Base-by-base conservation (phyloP, 2,329 filamentous ascomycete genomes). In the Aspergillus tamarii region DNA sequence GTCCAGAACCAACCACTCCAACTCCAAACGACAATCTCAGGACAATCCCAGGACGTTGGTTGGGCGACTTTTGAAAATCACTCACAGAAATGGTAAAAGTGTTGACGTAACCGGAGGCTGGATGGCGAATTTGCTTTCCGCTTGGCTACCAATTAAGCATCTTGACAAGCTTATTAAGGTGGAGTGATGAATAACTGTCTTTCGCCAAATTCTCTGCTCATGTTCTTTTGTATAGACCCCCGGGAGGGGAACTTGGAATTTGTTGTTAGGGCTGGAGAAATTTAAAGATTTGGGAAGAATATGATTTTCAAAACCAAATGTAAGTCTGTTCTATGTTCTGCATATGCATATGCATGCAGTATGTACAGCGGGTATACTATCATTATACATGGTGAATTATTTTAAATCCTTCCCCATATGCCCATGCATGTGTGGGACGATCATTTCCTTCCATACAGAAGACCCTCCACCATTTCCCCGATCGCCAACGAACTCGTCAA, bases 401-500 rank as follows among this genome's bases (percentile, higher is more conserved):
- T 7, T 19, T 28, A 36, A 9, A 36, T 21, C n/a, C 19, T n/a
- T 54, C 19, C 19, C 8, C 6, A 7, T 36, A 16, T 34, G 32
- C 32, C 30, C 10, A 34, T 10, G 11, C 32, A 12, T 5, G 34
- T 32, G 7, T 12, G 8, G n/a, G 9, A 23, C 12, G 9, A 55
- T 55, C 7, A 55, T 39, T 55, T 57, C 46, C 41, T 73, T 55
- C 67, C 69, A 72, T 88, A 88, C 69, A 89, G 67, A 57, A 89
- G 73, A 1, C 71, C 75, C 69, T 87, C 80, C 11, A 97, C 93
- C 82, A 87, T 85, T 74, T 96, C 92, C 4, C 85, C 94, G 78
- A 97, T 94, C 1, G 93, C 93, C 80, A 98, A 80, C 70, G 86
- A 88, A 76, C 92, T 95, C 54, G 94, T 98, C 77, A 98, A 80